phyloP scores from a whole-genome alignment of 257 asterid species.

The Solanum chmielewskii region DNA sequence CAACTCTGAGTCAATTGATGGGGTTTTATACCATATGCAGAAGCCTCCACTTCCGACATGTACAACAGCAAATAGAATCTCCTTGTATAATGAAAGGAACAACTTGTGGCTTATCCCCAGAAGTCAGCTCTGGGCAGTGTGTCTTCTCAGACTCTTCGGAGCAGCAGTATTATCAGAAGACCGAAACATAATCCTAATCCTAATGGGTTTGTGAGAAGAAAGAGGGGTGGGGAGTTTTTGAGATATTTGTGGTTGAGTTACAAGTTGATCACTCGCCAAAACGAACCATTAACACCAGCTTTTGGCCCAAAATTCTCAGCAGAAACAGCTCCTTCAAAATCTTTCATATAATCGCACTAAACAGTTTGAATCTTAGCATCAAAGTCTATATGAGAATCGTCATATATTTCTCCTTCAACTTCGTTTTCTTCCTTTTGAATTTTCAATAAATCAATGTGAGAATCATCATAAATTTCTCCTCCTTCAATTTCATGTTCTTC shows the following conservation, averaged over 20 bases:
- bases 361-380: not conserved
- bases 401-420: not conserved
- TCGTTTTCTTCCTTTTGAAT: not conserved
- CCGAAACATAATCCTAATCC: too few relatives aligned
- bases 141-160: too few relatives aligned
- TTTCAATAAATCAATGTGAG: too few relatives aligned
- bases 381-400: not conserved
- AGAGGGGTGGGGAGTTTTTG: not conserved
- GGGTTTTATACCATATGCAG: constrained; percentile 38
- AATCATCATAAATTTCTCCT: too few relatives aligned
- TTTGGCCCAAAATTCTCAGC: not conserved
- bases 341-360: not conserved
- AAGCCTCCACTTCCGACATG: constrained; percentile 62
- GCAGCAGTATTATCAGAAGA: too few relatives aligned
- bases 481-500: too few relatives aligned
- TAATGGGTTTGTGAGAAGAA: too few relatives aligned
- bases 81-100: constrained; percentile 38
- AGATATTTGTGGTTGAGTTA: not conserved
- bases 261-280: too few relatives aligned
- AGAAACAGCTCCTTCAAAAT: not conserved
- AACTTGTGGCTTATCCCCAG: constrained; percentile 15
- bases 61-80: constrained; percentile 61
- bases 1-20: constrained; percentile 54
- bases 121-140: not conserved
- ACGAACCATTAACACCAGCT: not conserved